Conservation (phyloP, 2,329 filamentous ascomycete species). For the Aureobasidium leucospermi region DNA sequence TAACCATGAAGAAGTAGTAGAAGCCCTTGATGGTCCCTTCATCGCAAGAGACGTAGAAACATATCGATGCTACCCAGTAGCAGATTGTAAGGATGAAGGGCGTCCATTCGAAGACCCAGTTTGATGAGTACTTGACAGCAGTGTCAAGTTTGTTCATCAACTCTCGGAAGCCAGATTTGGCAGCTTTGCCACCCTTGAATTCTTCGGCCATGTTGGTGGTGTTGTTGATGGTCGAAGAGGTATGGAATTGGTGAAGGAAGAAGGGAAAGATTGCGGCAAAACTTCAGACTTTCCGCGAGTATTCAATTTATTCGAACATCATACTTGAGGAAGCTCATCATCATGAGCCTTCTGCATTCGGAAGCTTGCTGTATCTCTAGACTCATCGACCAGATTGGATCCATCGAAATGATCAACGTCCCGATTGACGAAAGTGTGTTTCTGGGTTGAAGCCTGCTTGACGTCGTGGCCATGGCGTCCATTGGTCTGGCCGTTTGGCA, state of each 20-base stretch:
- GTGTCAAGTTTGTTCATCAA: not conserved
- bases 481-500: not conserved
- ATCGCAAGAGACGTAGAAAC: conserved; percentile 25
- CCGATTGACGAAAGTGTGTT: not conserved
- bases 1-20: conserved; percentile 28
- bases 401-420: conserved; percentile 6
- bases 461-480: not conserved
- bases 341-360: not conserved
- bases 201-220: conserved; percentile 3
- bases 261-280: not conserved
- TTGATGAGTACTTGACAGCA: conserved; percentile 17
- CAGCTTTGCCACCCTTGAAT: conserved; percentile 4
- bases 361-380: conserved; percentile 6
- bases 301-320: conserved; percentile 4
- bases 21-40: conserved; percentile 24
- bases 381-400: not conserved
- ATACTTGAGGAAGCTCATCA: not conserved
- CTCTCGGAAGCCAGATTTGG: not conserved
- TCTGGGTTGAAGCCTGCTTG: not conserved
- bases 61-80: conserved; percentile 25
- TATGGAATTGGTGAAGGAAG: not conserved
- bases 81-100: conserved; percentile 24
- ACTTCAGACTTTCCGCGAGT: not conserved
- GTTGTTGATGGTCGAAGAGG: not conserved
- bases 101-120: conserved; percentile 27